These are phyloP conservation scores for Pleomassaria siparia DNA, from an alignment of 2,329 filamentous ascomycete species.

Conservation along the genomic window DNA sequence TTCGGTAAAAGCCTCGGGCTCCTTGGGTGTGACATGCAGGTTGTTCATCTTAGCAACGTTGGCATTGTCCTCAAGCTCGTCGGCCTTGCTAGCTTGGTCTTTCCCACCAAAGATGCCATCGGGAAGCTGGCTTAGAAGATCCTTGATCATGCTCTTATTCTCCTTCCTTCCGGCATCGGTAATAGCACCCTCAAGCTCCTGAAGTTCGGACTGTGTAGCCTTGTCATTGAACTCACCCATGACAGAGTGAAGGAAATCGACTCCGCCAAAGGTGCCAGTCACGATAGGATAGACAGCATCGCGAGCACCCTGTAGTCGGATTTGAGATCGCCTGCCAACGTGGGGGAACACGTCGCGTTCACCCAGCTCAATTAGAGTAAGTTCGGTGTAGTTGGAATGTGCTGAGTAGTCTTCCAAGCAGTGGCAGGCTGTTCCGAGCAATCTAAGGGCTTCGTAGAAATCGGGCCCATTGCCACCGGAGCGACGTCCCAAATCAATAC, in stretches of 20 bases:
- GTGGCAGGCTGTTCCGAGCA: conserved; percentile 85
- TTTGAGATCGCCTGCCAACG: conserved; percentile 72
- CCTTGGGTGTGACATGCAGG: conserved; percentile 70
- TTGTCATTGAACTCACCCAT: conserved; percentile 81
- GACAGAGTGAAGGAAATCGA: conserved; percentile 91
- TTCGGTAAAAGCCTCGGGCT: conserved; percentile 81
- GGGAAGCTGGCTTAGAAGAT: conserved; percentile 80
- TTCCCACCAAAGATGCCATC: conserved; percentile 75
- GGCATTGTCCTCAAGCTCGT: conserved; percentile 78
- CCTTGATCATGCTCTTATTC: conserved; percentile 74
- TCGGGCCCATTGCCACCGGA: conserved; percentile 76
- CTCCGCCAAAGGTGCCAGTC: conserved; percentile 91
- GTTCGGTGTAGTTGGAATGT: conserved; percentile 90
- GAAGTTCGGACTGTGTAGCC: conserved; percentile 84
- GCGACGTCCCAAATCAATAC: conserved; percentile 76
- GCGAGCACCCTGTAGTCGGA: conserved; percentile 68
- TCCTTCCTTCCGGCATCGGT: conserved; percentile 61
- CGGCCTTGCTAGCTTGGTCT: conserved; percentile 72
- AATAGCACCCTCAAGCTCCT: conserved; percentile 84
- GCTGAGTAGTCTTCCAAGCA: conserved; percentile 88
- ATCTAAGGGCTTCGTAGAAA: conserved; percentile 80
- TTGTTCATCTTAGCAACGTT: conserved; percentile 74
- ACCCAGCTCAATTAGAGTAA: conserved; percentile 84
- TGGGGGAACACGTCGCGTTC: conserved; percentile 83
- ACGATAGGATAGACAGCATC: conserved; percentile 75